Evolutionary conservation across 495 filamentous ascomycete genomes (phyloP).

Genomic region (Halenospora varia): DNA sequence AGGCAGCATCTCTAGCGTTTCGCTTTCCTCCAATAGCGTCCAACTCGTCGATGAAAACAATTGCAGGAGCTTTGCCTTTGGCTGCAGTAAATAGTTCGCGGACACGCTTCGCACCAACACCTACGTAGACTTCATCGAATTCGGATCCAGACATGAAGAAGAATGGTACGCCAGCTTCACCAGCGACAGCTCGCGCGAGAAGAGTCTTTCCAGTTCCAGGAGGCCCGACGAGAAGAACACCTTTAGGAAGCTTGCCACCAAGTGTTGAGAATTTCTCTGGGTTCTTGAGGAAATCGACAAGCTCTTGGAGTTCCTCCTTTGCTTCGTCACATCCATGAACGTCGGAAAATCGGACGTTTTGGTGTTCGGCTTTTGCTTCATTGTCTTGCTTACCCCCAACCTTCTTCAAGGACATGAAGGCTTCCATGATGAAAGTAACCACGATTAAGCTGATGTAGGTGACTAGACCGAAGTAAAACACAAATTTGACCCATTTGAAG

Average conservation of each 20-base stretch:
- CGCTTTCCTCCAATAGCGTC: conserved; percentile 95
- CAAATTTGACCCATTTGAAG: conserved; percentile 88
- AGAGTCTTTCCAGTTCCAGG: conserved; percentile 99
- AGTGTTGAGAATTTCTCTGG: conserved; percentile 87
- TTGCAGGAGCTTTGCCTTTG: conserved; percentile 84
- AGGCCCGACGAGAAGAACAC: conserved; percentile 90
- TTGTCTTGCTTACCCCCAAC: conserved; percentile 62
- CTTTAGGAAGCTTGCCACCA: conserved; percentile 94
- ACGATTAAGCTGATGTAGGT: conserved; percentile 70
- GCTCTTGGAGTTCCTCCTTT: conserved; percentile 94
- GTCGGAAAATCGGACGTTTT: conserved; percentile 87
- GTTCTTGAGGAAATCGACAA: conserved; percentile 92
- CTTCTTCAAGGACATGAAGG: conserved; percentile 70
- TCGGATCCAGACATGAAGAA: conserved; percentile 99
- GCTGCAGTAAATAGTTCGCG: conserved; percentile 90
- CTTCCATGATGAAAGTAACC: conserved; percentile 76
- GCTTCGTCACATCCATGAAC: conserved; percentile 98
- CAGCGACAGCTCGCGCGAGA: conserved; percentile 90
- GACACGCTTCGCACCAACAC: conserved; percentile 95
- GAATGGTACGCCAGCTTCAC: conserved; percentile 96
- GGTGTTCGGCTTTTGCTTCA: conserved; percentile 85
- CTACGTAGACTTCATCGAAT: conserved; percentile 98
- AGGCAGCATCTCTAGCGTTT: conserved; percentile 90
- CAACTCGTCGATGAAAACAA: conserved; percentile 97
- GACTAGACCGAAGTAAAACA: conserved; percentile 70